Evolutionary conservation across 176 grass and related monocot species (phyloP), one percentile per base, ranked within the genome.

Genomic region (Alloteropsis semialata): DNA sequence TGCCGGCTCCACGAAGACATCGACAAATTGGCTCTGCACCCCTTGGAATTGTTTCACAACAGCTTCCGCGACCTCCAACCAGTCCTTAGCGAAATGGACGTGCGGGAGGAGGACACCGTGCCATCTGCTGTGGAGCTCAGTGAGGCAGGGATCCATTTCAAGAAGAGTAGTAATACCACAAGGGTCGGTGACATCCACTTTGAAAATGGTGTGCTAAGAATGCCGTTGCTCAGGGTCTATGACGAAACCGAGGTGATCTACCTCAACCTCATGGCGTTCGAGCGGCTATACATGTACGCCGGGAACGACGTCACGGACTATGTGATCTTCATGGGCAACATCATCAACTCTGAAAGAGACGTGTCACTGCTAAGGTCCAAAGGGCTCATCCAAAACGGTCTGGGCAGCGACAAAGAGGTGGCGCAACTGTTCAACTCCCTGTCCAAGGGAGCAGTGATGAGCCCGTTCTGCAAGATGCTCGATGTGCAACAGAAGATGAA

Each of bases 261-360:
- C 37, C 90, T 97, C 29, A 93, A 97, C 34, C 17, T 97, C 24
- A 85, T 87, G 86, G 91, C 87, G 1, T 97, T 89, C 3, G 91
- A 97, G 77, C 29, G 73, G 6, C 87, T 93, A 4, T 81, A 90
- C 28, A 32, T 58, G 0, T 55, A 50, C 3, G 84, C 84, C 1
- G 87, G 81, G 4, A 84, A 69, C n/a, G 77, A 89, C 5, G 74
- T 93, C 22, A 86, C 81, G 0, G 70, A 69, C 1, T 97, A 89
- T 16, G 73, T 89, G 3, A 51, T 65, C 36, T 97, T 97, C 78
- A 85, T 97, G 91, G 94, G 91, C 62, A 69, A 83, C 15, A 87
- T 93, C 33, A 90, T 91, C 55, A n/a, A 91, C 36, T 86, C 91
- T 0, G 78, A 65, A 33, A 80, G 74, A 73, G 94, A 97, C 25